These are phyloP conservation scores for Scutellaria baicalensis DNA, from an alignment of 257 asterid genomes.

Conservation along the genomic window DNA sequence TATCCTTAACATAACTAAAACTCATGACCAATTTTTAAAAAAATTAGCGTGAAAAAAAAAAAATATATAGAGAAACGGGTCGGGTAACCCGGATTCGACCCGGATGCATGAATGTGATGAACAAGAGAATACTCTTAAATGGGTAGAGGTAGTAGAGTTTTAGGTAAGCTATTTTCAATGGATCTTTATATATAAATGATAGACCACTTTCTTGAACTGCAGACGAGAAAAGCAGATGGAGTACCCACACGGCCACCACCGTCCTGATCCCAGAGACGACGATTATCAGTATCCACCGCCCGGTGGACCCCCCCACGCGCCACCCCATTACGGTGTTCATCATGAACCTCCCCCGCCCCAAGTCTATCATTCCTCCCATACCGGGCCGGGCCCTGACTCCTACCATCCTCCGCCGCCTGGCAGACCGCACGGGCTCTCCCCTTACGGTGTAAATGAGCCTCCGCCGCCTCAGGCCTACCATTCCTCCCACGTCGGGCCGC, in stretches of 20 bases:
- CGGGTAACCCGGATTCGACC: no score
- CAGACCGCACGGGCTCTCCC: slow-evolving; percentile 6
- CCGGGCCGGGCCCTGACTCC: no score
- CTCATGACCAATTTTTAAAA: no score
- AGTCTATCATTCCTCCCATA: not conserved
- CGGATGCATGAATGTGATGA: no score
- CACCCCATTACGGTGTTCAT: not conserved
- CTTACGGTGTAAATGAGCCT: not conserved
- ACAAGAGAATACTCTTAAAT: no score
- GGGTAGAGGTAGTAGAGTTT: no score
- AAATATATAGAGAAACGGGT: no score
- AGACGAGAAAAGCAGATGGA: not conserved
- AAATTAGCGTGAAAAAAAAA: no score
- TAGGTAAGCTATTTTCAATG: no score
- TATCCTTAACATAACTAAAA: no score
- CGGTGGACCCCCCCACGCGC: slow-evolving; percentile 3
- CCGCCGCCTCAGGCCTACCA: slow-evolving; percentile 14
- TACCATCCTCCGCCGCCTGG: slow-evolving; percentile 7
- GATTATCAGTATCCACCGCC: slow-evolving; percentile 9
- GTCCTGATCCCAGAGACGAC: slow-evolving; percentile 4
- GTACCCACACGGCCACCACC: slow-evolving; percentile 2
- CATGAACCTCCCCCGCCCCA: slow-evolving; percentile 19
- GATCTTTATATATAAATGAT: no score
- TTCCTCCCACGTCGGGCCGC: slow-evolving; percentile 2
- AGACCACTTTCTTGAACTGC: no score